Evolutionary conservation across 768 basidiomycete genomes (phyloP), one percentile per base, ranked within the genome.

Genomic region (Tylopilus sp.): DNA sequence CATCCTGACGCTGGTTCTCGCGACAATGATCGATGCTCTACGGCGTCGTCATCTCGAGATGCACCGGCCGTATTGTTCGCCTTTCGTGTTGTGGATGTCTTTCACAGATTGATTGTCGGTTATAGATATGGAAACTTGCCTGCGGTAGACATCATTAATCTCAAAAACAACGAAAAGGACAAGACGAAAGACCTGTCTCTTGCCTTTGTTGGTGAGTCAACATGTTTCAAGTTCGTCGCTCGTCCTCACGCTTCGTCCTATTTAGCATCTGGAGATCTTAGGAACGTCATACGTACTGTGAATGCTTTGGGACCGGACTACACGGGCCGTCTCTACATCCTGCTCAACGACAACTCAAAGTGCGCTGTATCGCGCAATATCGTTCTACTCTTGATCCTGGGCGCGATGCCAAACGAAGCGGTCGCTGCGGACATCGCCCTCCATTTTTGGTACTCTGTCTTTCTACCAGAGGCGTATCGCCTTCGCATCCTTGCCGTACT

Each of bases 371-470:
- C 61, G 15, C 73, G 78, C 30, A 79, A 73, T 48, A 52, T 78
- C 13, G 40, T 74, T 6, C 50, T 79, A 20, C 68, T 79, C 17
- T 60, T 71, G 6, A 69, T 76, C 22, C 66, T 78, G 3, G 69
- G 71, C 9, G 59, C 55, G 21, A 58, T 70, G 39, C 40, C 63
- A 0, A 68, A 75, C 25, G 46, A 60, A 49, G 45, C 30, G 4
- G 40, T 69, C 17, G 73, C 73, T 1, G 76, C 69, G 1, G 77
- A 79, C 40, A 57, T 71, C 3, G 76, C 75, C 4, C 65, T 79
- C 18, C 78, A 79, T 49, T 71, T 76, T 40, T 78, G 75, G 73
- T 76, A 74, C 48, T 79, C 78, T 6, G 63, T 62, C 3, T 73
- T 72, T 47, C 40, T 78, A 15, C 75, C 75, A 33, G 44, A 43